These are phyloP conservation scores for Bonia amplexicaulis DNA, from an alignment of 176 grass and related monocot genomes.

Conservation along the genomic window DNA sequence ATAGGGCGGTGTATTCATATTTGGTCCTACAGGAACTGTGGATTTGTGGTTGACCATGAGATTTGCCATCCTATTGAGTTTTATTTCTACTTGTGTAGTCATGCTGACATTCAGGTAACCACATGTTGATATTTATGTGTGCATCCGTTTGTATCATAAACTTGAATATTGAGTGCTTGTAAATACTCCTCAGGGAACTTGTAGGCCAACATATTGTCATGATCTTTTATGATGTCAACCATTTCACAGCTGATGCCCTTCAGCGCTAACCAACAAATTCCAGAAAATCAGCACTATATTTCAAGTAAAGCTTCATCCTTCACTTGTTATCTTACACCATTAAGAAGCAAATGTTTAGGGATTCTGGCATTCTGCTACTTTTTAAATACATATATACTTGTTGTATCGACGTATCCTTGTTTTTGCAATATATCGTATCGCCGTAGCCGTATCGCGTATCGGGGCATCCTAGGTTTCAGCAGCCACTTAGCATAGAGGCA, in stretches of 20 bases:
- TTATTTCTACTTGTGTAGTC: slow-evolving; percentile 82
- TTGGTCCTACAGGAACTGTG: too few species aligned
- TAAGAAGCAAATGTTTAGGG: too few species aligned
- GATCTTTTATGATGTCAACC: slow-evolving; percentile 66
- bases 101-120: slow-evolving; percentile 82
- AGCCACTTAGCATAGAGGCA: neutral
- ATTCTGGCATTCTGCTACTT: too few species aligned
- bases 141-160: neutral
- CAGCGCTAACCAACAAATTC: slow-evolving; percentile 67
- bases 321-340: too few species aligned
- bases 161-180: neutral
- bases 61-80: slow-evolving; percentile 86
- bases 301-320: too few species aligned
- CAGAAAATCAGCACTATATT: too few species aligned
- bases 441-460: too few species aligned
- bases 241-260: slow-evolving; percentile 55
- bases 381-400: too few species aligned
- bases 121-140: neutral
- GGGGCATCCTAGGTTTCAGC: neutral
- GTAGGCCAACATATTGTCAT: slow-evolving; percentile 71
- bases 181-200: slow-evolving; percentile 58
- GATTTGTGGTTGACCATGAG: neutral
- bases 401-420: too few species aligned
- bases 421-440: too few species aligned
- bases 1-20: too few species aligned